A percentile compares a stretch with the other conserved stretches of the same genome.
These are phyloP conservation scores for Cucurbitaria berberidis DNA, from an alignment of 2,329 filamentous ascomycete species.

Conservation along the genomic window DNA sequence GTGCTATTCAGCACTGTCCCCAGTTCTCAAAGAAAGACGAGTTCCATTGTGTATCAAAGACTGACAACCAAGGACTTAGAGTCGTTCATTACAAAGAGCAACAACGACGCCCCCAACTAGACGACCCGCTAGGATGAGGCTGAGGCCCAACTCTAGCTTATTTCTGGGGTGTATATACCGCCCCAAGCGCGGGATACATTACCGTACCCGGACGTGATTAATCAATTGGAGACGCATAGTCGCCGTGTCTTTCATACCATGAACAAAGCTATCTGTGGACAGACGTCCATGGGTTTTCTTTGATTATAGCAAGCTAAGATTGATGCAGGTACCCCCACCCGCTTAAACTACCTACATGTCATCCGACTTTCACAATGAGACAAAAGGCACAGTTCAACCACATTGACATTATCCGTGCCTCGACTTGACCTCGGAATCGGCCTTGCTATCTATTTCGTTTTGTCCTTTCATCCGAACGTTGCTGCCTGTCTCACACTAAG, in stretches of 20 bases:
- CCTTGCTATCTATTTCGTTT: neutral
- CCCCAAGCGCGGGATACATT: too few species aligned
- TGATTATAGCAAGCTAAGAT: neutral
- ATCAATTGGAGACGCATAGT: neutral
- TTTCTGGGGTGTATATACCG: too few species aligned
- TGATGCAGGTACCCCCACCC: neutral
- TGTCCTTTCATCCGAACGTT: neutral
- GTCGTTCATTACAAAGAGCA: neutral
- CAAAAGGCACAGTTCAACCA: neutral
- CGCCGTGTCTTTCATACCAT: neutral
- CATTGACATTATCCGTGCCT: neutral
- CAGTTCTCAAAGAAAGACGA: too few species aligned
- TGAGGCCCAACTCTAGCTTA: neutral
- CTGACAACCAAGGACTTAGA: neutral
- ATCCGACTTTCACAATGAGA: neutral
- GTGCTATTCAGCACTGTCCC: too few species aligned
- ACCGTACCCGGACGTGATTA: neutral
- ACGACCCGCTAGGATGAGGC: neutral
- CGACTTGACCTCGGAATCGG: neutral
- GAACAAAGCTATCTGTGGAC: neutral
- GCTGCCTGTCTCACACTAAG: neutral
- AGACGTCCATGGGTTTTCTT: neutral
- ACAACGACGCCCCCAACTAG: too few species aligned
- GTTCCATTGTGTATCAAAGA: neutral
- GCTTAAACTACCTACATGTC: too few species aligned